A percentile compares a stretch with the other conserved stretches of the same genome.
Evolutionary conservation across 768 basidiomycete genomes (phyloP).

Genomic region (Cantharellus cinnabarinus): DNA sequence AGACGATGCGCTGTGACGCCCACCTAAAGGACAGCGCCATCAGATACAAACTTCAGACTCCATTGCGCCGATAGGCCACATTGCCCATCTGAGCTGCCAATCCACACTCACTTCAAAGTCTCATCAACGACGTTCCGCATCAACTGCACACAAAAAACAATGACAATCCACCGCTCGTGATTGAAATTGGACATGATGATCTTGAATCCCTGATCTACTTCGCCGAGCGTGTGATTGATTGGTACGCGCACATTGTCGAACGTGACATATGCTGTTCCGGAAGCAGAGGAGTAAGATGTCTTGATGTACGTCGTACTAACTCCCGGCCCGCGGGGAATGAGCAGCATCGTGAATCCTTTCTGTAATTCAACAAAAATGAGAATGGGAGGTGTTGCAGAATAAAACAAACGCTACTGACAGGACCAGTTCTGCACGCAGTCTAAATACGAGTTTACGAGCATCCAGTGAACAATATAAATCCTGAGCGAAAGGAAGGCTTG

Average conservation of each 20-base stretch:
- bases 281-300: slow-evolving; percentile 78
- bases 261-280: slow-evolving; percentile 38
- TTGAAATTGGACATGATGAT: slow-evolving; percentile 72
- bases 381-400: too few species aligned
- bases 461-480: slow-evolving; percentile 3
- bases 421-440: slow-evolving; percentile 22
- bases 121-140: slow-evolving; percentile 80
- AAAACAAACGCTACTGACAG: slow-evolving; percentile 33
- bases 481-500: too few species aligned
- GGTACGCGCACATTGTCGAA: slow-evolving; percentile 48
- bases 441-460: neutral
- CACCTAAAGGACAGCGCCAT: slow-evolving; percentile 22
- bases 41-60: neutral
- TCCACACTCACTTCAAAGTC: slow-evolving; percentile 35
- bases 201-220: slow-evolving; percentile 57
- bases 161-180: slow-evolving; percentile 81
- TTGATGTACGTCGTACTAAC: slow-evolving; percentile 78
- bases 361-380: slow-evolving; percentile 10
- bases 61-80: neutral
- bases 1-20: slow-evolving; percentile 75
- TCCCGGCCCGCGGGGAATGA: slow-evolving; percentile 48
- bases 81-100: neutral
- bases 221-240: slow-evolving; percentile 63
- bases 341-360: slow-evolving; percentile 51
- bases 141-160: slow-evolving; percentile 42